Evolutionary conservation across 495 filamentous ascomycete genomes (phyloP).

Genomic region (Cudoniella acicularis): DNA sequence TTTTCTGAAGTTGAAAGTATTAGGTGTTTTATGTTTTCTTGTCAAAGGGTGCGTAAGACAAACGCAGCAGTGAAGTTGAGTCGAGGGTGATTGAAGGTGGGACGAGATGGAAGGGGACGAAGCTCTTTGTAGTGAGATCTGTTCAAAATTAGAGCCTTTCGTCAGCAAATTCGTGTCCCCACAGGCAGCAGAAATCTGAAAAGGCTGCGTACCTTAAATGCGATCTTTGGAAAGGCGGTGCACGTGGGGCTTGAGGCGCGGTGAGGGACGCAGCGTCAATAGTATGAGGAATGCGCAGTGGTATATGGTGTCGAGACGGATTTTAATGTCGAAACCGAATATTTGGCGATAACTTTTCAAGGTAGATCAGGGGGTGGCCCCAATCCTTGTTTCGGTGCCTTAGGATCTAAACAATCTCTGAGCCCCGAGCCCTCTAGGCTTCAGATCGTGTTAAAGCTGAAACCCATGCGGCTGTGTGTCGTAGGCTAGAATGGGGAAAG

Average conservation of each 20-base stretch:
- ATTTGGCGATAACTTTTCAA: too few species aligned
- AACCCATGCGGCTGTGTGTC: constrained; percentile 15
- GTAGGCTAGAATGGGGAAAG: not conserved
- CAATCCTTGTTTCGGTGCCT: too few species aligned
- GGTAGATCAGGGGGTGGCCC: constrained; percentile 8
- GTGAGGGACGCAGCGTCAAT: not conserved
- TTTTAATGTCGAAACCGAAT: not conserved
- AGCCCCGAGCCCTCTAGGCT: too few species aligned
- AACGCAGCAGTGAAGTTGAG: not conserved
- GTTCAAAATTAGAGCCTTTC: constrained; percentile 16
- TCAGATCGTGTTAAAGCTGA: not conserved
- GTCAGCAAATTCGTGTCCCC: constrained; percentile 15
- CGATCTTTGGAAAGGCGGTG: not conserved
- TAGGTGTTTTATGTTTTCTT: too few species aligned
- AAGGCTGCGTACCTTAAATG: not conserved
- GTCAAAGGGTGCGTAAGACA: too few species aligned
- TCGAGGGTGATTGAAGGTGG: not conserved
- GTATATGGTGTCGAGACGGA: not conserved
- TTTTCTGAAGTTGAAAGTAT: too few species aligned
- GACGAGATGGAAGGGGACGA: not conserved
- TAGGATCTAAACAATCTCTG: too few species aligned
- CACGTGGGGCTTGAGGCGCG: not conserved
- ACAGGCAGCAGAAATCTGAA: not conserved
- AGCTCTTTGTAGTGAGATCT: constrained; percentile 18
- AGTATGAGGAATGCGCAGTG: not conserved